Percentiles rank a stretch among this genome's conserved stretches.
phyloP scores from a whole-genome alignment of 2,329 filamentous ascomycete genomes.

The Scorias spongiosa region DNA sequence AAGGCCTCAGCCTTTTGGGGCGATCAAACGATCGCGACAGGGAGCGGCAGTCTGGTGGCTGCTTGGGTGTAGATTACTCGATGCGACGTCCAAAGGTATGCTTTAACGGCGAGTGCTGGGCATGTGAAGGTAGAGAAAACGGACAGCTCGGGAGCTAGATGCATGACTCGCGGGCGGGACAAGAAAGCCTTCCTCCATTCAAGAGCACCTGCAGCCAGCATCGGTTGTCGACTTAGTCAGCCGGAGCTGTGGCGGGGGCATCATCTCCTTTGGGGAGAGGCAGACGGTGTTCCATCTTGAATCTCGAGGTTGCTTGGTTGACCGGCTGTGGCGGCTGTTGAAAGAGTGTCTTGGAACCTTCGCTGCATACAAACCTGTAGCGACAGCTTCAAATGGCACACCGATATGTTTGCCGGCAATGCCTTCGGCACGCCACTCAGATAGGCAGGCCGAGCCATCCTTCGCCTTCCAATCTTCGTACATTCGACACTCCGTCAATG shows the following conservation, averaged over 20 bases:
- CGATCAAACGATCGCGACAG: too few relatives aligned
- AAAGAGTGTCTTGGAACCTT: too few relatives aligned
- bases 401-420: conserved; percentile 12
- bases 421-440: conserved; percentile 8
- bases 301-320: too few relatives aligned
- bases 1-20: conserved; percentile 4
- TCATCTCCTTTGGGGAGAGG: conserved; percentile 6
- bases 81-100: neutral
- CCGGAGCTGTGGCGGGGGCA: neutral
- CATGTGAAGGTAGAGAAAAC: conserved; percentile 1
- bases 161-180: conserved; percentile 1
- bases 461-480: neutral
- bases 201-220: neutral
- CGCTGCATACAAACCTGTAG: too few relatives aligned
- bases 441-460: neutral
- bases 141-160: neutral
- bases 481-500: neutral
- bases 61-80: neutral
- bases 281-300: neutral
- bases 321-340: too few relatives aligned
- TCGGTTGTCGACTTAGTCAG: too few relatives aligned
- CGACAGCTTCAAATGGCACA: conserved; percentile 8
- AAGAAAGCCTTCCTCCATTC: neutral
- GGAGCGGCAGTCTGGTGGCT: neutral
- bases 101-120: too few relatives aligned